A percentile compares a stretch with the other conserved stretches of the same genome.
These are phyloP conservation scores for Carex parvula DNA, from an alignment of 176 grass and related monocot genomes.

Conservation along the genomic window DNA sequence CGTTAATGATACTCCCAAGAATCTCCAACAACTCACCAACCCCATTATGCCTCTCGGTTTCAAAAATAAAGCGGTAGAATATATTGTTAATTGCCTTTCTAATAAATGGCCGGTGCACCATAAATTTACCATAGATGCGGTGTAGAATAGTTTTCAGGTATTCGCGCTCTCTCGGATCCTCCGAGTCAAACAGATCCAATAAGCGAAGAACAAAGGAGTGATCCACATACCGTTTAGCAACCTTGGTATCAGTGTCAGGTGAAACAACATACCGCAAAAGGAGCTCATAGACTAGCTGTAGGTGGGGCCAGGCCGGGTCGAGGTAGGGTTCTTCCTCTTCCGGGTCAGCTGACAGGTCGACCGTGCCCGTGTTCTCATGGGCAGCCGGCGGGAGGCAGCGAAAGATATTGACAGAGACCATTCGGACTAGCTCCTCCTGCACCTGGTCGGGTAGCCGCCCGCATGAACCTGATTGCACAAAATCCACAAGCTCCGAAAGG, in stretches of 20 bases:
- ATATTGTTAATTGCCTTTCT: constrained; percentile 87
- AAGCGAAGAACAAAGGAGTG: constrained; percentile 71
- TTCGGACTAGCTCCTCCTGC: constrained; percentile 60
- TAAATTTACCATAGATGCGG: constrained; percentile 90
- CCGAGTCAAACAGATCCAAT: constrained; percentile 72
- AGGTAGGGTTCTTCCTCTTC: constrained; percentile 89
- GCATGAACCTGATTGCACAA: constrained; percentile 54
- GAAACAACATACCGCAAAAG: constrained; percentile 80
- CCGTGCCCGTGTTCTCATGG: constrained; percentile 45
- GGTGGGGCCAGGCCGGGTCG: constrained; percentile 74
- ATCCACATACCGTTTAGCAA: constrained; percentile 81
- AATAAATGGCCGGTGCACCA: constrained; percentile 85
- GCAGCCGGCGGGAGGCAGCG: constrained; percentile 57
- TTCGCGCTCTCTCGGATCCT: constrained; percentile 83
- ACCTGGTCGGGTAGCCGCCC: constrained; percentile 58
- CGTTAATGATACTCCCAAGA: constrained; percentile 91
- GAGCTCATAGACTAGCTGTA: constrained; percentile 81
- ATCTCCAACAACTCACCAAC: constrained; percentile 77
- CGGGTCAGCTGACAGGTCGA: constrained; percentile 53
- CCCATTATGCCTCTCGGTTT: constrained; percentile 76
- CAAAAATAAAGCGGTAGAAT: constrained; percentile 86
- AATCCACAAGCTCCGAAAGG: constrained; percentile 79
- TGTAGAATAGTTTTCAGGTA: constrained; percentile 85
- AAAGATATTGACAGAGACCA: constrained; percentile 73
- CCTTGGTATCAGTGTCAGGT: constrained; percentile 71